Evolutionary conservation across 2,329 filamentous ascomycete species (phyloP), one percentile per base, ranked within the genome.

Genomic region (Fusarium penzigii): DNA sequence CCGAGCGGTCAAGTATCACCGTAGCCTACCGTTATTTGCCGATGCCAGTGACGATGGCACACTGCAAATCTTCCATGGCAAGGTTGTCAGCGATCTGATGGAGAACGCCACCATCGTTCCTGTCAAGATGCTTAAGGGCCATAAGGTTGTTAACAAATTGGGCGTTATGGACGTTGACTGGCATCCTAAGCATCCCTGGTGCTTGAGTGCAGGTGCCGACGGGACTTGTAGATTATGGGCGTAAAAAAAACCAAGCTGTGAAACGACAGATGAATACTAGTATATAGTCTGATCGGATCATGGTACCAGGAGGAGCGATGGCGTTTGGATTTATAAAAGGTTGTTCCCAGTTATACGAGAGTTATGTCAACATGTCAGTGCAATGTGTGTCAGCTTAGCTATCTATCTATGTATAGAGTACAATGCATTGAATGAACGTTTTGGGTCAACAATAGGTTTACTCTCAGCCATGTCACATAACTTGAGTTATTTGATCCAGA

Each of bases 31-130:
- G 16, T 80, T 99, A 36, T 97, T 99, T 67, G 94, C 92, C 1
- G 93, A 97, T 69, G 92, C 91, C 17, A 94, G 89, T 70, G 95
- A 99, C 69, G 94, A 99, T 70, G 94, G 94, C 29, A 91, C 88
- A 17, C 76, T 97, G 60, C 94, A 99, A 72, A 89, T 99, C 48
- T 97, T 97, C 84, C 93, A 97, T 70, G 93, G 92, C 51, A 96
- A 93, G 74, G 93, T 97, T 29, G 92, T 95, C 29, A 91, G 87
- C 55, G 94, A 99, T 70, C 79, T 96, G 70, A 90, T 99, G 84
- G 92, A 96, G 77, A 96, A 96, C 67, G 92, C 94, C 7, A 95
- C 88, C 13, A 96, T 99, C 66, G 94, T 97, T 46, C 94, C 94
- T 9, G 81, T 99, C 57, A 99, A 97, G 80, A 91, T 96, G 66